A percentile compares a stretch with the other conserved stretches of the same genome.
phyloP scores from a whole-genome alignment of 495 filamentous ascomycete genomes.

The Aspergillus mulundensis region DNA sequence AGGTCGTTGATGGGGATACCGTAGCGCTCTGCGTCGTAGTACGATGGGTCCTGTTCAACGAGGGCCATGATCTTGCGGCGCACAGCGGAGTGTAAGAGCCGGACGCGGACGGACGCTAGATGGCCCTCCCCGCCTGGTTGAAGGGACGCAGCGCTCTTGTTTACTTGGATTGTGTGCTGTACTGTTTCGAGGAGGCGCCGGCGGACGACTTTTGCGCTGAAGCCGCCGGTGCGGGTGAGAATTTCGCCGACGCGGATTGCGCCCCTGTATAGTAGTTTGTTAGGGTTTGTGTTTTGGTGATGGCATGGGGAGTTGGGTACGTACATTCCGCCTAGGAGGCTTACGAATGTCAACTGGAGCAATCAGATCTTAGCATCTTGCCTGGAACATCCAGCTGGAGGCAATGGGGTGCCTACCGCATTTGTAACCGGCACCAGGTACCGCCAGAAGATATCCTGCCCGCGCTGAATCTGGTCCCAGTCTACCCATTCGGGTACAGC shows the following conservation, averaged over 20 bases:
- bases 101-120: constrained; percentile 63
- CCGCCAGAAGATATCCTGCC: constrained; percentile 60
- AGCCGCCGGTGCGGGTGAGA: constrained; percentile 72
- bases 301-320: background rate
- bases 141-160: constrained; percentile 57
- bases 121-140: constrained; percentile 65
- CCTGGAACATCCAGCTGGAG: too few species aligned
- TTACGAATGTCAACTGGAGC: constrained; percentile 34
- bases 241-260: constrained; percentile 67
- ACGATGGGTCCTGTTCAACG: constrained; percentile 47
- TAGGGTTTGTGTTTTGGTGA: background rate
- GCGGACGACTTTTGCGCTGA: constrained; percentile 62
- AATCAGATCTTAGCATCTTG: background rate
- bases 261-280: constrained; percentile 26
- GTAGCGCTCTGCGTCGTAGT: constrained; percentile 56
- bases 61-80: constrained; percentile 61
- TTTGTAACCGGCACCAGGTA: constrained; percentile 64
- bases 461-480: constrained; percentile 70
- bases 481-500: constrained; percentile 78
- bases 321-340: constrained; percentile 40
- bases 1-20: constrained; percentile 73
- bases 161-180: constrained; percentile 69
- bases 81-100: constrained; percentile 69
- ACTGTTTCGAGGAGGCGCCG: constrained; percentile 70
- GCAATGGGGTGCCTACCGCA: too few species aligned